These are phyloP conservation scores for Glarea lozoyensis DNA, from an alignment of 495 filamentous ascomycete genomes.

Conservation along the genomic window DNA sequence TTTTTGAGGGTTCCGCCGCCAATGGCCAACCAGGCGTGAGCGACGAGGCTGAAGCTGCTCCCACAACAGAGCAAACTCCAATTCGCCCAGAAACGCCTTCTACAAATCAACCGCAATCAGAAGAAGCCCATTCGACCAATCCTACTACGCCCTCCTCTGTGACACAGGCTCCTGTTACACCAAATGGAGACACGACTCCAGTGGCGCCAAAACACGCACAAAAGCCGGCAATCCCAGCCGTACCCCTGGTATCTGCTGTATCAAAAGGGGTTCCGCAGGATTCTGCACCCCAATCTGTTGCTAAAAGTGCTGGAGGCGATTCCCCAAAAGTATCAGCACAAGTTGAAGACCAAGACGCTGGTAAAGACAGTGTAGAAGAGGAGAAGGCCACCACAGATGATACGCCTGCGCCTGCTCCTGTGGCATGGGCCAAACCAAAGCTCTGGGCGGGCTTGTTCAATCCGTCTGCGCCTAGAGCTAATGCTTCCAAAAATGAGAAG, in stretches of 20 bases:
- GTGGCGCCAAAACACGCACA: slow-evolving; percentile 13
- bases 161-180: slow-evolving; percentile 38
- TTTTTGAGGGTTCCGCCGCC: slow-evolving; percentile 12
- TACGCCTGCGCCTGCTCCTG: slow-evolving; percentile 6
- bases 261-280: slow-evolving; percentile 42
- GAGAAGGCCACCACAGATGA: slow-evolving; percentile 3
- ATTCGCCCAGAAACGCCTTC: slow-evolving; percentile 58
- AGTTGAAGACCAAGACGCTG: slow-evolving; percentile 8
- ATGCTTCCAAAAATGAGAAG: slow-evolving; percentile 9
- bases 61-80: slow-evolving; percentile 23
- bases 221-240: slow-evolving; percentile 32
- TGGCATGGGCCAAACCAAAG: slow-evolving; percentile 19
- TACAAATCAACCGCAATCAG: slow-evolving; percentile 57
- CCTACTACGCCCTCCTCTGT: slow-evolving; percentile 63
- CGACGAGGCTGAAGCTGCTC: slow-evolving; percentile 27
- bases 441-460: slow-evolving; percentile 20
- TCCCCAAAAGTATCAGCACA: slow-evolving; percentile 26
- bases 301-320: slow-evolving; percentile 18
- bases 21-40: slow-evolving; percentile 21
- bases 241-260: slow-evolving; percentile 60
- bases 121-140: slow-evolving; percentile 43
- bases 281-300: slow-evolving; percentile 24
- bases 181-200: slow-evolving; percentile 32
- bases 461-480: slow-evolving; percentile 11
- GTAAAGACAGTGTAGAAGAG: background rate